A percentile compares a stretch with the other conserved stretches of the same genome.
Evolutionary conservation across 306 rosid species (phyloP).

Genomic region (Cucurbita moschata): DNA sequence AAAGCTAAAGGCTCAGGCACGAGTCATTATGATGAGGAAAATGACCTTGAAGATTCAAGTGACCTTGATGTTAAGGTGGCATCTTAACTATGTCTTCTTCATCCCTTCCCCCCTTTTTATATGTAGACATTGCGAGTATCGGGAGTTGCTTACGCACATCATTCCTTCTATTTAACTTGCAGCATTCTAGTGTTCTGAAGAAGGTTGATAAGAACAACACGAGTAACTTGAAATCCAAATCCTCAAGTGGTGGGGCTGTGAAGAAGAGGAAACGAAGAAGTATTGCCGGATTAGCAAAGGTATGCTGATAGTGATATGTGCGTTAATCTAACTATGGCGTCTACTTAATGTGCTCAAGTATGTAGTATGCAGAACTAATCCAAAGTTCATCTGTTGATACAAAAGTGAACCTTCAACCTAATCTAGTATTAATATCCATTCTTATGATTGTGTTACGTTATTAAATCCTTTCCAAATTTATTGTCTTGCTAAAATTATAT

Average conservation of each 20-base stretch:
- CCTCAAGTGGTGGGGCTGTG: slow-evolving; percentile 29
- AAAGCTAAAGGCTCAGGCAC: slow-evolving; percentile 32
- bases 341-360: slow-evolving; percentile 1
- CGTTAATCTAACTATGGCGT: neutral
- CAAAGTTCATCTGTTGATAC: neutral
- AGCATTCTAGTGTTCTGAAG: slow-evolving; percentile 31
- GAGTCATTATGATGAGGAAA: slow-evolving; percentile 22
- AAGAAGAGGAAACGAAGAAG: slow-evolving; percentile 62
- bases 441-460: neutral
- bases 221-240: slow-evolving; percentile 23
- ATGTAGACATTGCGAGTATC: neutral
- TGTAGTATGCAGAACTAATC: neutral
- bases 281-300: slow-evolving; percentile 57
- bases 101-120: neutral
- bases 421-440: neutral
- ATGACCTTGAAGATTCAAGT: slow-evolving; percentile 29
- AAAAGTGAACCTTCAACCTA: neutral
- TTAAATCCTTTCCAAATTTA: neutral
- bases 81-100: neutral
- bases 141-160: neutral
- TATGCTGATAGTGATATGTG: slow-evolving; percentile 14
- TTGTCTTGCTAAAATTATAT: neutral
- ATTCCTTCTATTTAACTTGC: slow-evolving; percentile 22
- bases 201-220: slow-evolving; percentile 27
- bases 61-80: slow-evolving; percentile 39